Evolutionary conservation across 2,329 filamentous ascomycete genomes (phyloP).

Genomic region (Calonectria naviculata): DNA sequence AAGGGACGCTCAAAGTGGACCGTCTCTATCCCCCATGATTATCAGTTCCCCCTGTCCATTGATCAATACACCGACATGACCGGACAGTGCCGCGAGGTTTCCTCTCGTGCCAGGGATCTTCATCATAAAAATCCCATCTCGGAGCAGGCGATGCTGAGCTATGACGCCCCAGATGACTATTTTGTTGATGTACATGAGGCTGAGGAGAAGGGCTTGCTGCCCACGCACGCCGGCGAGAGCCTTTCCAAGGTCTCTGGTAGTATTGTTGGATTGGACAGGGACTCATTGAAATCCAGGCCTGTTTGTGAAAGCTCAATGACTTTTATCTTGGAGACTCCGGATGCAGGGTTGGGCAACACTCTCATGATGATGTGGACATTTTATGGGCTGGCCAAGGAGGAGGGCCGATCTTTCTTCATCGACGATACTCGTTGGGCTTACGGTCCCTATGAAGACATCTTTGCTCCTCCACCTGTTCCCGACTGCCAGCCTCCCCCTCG

Average conservation of each 20-base stretch:
- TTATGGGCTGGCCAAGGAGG: constrained; percentile 81
- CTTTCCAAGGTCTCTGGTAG: constrained; percentile 54
- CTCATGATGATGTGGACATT: constrained; percentile 86
- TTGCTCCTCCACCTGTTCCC: constrained; percentile 73
- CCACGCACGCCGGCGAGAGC: constrained; percentile 49
- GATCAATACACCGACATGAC: constrained; percentile 78
- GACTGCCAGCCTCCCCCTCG: constrained; percentile 77
- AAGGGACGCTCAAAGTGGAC: constrained; percentile 80
- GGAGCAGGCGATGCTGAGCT: constrained; percentile 59
- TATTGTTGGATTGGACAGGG: constrained; percentile 61
- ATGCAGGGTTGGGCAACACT: constrained; percentile 81
- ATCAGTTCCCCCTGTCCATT: constrained; percentile 74
- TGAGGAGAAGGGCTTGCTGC: constrained; percentile 71
- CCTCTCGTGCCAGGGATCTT: constrained; percentile 65
- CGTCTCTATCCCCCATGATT: constrained; percentile 77
- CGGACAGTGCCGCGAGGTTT: constrained; percentile 72
- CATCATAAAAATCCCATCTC: constrained; percentile 48
- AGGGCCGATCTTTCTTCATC: constrained; percentile 83
- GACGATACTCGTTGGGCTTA: constrained; percentile 89
- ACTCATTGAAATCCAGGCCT: constrained; percentile 57
- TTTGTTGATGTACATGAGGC: constrained; percentile 83
- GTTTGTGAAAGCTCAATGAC: constrained; percentile 80
- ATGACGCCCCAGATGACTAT: constrained; percentile 72
- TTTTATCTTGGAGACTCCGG: constrained; percentile 77
- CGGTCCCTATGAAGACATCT: constrained; percentile 79